Evolutionary conservation across 1,284 basidiomycete species (phyloP), one percentile per base, ranked within the genome.

Genomic region (Ceratobasidium sp.): DNA sequence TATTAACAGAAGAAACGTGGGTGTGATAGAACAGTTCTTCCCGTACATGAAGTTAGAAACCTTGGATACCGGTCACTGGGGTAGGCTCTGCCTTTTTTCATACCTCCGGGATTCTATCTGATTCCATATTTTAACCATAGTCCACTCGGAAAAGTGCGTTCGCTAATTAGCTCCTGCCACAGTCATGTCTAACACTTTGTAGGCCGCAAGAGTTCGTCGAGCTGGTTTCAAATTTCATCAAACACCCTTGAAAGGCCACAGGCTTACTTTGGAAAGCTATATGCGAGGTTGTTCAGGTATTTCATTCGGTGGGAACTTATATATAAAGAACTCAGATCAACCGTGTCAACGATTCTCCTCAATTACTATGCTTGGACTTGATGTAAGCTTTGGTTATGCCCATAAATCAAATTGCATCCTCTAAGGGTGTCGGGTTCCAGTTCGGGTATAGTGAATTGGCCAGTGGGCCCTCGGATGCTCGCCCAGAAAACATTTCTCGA

Each of bases 1-100:
- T 76, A 87, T 94, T 73, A 93, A 92, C 74, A 78, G 82, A 13
- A 81, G 83, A 69, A 91, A 90, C 71, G 79, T 87, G 5, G 83
- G 84, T 0, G 72, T 85, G 1, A 83, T 86, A 53, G 77, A 85
- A 70, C 76, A 82, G 42, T 91, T 90, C 76, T 94, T 95, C 78
- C 91, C 92, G 0, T 80, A 83, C 50, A 83, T 85, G 78, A 75
- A 76, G 22, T 72, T 91, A 0, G 81, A 85, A 73, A 80, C 77
- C 25, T 76, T 91, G 20, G 84, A 89, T 70, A 78, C 89, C 0
- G 83, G 85, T 2, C 89, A 91, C 75, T 91, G 89, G 90, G 86
- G 89, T 90, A 75, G 71, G 81, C 77, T 22, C 15, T 5, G 10
- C 12, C 20, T 20, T 34, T 13, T 55, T 20, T 55, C 45, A 12